Percentiles rank a stretch among this genome's conserved stretches.
These are phyloP conservation scores for Microcyclospora tardicrescens DNA, from an alignment of 2,329 filamentous ascomycete genomes.

Conservation along the genomic window DNA sequence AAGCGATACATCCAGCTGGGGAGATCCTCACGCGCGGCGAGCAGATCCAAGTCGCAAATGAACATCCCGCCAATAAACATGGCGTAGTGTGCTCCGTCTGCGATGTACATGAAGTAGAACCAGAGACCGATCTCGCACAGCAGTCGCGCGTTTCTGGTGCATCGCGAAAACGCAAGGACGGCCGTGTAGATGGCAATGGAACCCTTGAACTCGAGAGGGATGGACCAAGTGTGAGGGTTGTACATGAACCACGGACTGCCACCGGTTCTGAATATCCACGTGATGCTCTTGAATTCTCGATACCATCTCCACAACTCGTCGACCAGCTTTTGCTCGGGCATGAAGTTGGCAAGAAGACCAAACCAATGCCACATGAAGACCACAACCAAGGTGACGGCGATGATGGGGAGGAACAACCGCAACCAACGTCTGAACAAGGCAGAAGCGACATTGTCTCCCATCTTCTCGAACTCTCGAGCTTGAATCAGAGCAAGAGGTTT, in stretches of 20 bases:
- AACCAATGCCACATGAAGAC: slow-evolving; percentile 43
- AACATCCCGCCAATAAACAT: slow-evolving; percentile 51
- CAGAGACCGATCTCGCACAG: slow-evolving; percentile 41
- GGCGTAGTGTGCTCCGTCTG: slow-evolving; percentile 50
- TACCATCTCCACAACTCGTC: slow-evolving; percentile 42
- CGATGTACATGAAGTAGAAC: slow-evolving; percentile 55
- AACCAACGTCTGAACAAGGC: slow-evolving; percentile 40
- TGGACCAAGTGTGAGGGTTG: slow-evolving; percentile 51
- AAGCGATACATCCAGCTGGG: slow-evolving; percentile 37
- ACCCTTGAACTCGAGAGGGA: slow-evolving; percentile 50
- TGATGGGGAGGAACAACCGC: slow-evolving; percentile 39
- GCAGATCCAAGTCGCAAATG: slow-evolving; percentile 47
- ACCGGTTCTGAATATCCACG: slow-evolving; percentile 49
- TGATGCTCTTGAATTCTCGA: slow-evolving; percentile 54
- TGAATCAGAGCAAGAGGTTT: slow-evolving; percentile 33
- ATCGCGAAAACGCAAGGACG: slow-evolving; percentile 44
- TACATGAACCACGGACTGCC: slow-evolving; percentile 45
- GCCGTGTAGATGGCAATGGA: slow-evolving; percentile 51
- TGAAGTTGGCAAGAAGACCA: slow-evolving; percentile 32
- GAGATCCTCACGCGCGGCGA: slow-evolving; percentile 38
- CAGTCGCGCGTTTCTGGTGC: slow-evolving; percentile 42
- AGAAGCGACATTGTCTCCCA: slow-evolving; percentile 34
- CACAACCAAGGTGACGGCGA: slow-evolving; percentile 42
- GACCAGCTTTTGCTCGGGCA: slow-evolving; percentile 27
- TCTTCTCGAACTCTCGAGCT: slow-evolving; percentile 24